Base-by-base conservation (phyloP, 225 moss, liverwort and hornwort genomes). In the Polytrichum commune region DNA sequence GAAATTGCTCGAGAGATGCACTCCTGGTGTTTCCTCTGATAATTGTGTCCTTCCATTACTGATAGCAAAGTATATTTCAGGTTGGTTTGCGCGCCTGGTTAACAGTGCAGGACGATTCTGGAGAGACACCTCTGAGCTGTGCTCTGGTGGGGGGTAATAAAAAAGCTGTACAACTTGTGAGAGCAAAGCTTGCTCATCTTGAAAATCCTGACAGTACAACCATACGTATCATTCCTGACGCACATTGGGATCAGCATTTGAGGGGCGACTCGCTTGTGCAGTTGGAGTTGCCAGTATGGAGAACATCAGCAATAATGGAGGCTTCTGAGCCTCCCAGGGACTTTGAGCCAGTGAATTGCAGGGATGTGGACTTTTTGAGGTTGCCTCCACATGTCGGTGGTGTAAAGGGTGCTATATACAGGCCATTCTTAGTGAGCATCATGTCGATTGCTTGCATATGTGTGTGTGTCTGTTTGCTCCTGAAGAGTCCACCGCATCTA, bases 341-440 rank as follows among this genome's bases (percentile, higher is more conserved):
- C 0, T 63, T 1, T 27, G 53, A 71, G 56, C 18, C 74, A 7
- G 55, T 29, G 6, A 65, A 58, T 16, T 80, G 81, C 55, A 81
- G 77, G 73, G 68, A 81, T 28, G 38, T 69, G 55, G 72, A 85
- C 57, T 82, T 83, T 18, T 62, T 77, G 4, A 78, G 73, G 23
- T 67, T 91, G 18, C 87, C 89, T 64, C 74, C 81, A 5, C 75
- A 68, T 57, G 79, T 85, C 6, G 78, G 85, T 25, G 90, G 89
- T 63, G 74, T 81, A 27, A 89, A 75, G 79, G 79, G 86, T 56
- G 71, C 77, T 27, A 69, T 85, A 7, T 81, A 82, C 78, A 85
- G 83, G 76, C 90, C 94, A 2, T 98, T 93, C 65, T 85, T 90
- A 91, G 69, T 93, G 65, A 95, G 92, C 63, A 91, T 98, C 55